Conservation (phyloP, 345 rosid genomes). For the Populus alba region DNA sequence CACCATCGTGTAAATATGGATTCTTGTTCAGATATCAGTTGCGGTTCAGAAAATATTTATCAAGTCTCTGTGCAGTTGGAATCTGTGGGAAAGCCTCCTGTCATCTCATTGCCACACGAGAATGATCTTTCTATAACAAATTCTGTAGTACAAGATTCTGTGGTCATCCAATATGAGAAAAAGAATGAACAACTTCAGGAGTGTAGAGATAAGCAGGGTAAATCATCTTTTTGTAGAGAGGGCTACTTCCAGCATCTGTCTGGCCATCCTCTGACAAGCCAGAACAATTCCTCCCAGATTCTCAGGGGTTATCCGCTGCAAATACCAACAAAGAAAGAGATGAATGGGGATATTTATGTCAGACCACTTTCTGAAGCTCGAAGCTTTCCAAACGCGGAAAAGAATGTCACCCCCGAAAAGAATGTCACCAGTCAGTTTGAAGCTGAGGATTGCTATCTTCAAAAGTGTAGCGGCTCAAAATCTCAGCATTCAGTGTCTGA, state of each 20-base stretch:
- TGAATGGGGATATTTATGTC: constrained; percentile 42
- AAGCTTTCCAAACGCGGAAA: constrained; percentile 26
- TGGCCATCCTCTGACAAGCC: constrained; percentile 29
- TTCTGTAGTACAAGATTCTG: constrained; percentile 29
- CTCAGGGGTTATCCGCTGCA: constrained; percentile 44
- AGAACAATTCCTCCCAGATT: constrained; percentile 36
- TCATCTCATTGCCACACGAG: constrained; percentile 22
- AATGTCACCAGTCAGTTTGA: constrained; percentile 17
- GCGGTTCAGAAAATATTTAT: constrained; percentile 26
- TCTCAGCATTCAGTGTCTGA: constrained; percentile 31
- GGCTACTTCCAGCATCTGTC: constrained; percentile 28
- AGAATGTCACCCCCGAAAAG: constrained; percentile 25
- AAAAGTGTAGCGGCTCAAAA: constrained; percentile 46
- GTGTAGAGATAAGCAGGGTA: constrained; percentile 13
- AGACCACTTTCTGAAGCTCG: constrained; percentile 39
- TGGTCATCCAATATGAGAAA: constrained; percentile 29
- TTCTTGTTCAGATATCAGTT: constrained; percentile 33
- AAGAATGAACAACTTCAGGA: constrained; percentile 24
- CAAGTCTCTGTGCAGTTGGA: constrained; percentile 36
- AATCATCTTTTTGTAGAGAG: constrained; percentile 25
- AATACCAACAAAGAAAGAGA: constrained; percentile 40
- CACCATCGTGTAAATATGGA: constrained; percentile 30
- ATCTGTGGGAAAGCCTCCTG: constrained; percentile 25
- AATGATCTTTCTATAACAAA: constrained; percentile 21
- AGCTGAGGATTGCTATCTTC: constrained; percentile 45